Evolutionary conservation across 148 eudicot genomes (phyloP), one percentile per base, ranked within the genome.

Genomic region (Cornus kousa): DNA sequence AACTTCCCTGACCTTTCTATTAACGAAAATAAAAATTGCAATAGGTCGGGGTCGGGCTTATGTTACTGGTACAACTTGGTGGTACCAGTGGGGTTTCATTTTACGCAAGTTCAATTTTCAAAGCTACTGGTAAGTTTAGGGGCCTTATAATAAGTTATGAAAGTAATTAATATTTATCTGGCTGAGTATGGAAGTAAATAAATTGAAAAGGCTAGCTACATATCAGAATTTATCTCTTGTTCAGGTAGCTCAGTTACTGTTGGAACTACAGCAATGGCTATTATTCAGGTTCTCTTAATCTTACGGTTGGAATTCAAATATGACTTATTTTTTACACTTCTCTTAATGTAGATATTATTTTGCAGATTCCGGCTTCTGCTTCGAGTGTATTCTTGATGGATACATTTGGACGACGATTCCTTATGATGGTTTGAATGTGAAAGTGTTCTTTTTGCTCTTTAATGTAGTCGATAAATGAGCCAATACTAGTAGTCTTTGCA

Each of bases 321-420:
- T 14, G 59, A 16, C 5, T 50, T 53, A 13, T 53, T 12, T 16
- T 53, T 53, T 12, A 53, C 7, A 19, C 59, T 11, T 53, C 19
- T 53, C 59, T 14, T 53, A 12, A 53, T 53, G 7, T 14, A 53
- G 59, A 53, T 53, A 16, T 53, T 12, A 17, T 53, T 53, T 32
- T 81, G 80, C 86, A 89, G 91, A 59, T 91, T 62, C 89, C 86
- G 20, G 75, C 81, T 53, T 65, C 82, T 65, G 77, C 64, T 32
- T 67, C 86, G 43, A 82, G 87, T 70, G 85, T 89, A 28, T 16
- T 84, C 62, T 79, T 89, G 66, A 81, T 87, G 82, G 94, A 89
- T 80, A 87, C 57, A 43, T 39, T 39, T 16, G 94, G 94, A 76
- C 80, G 91, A 68, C 82, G 89, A 23, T 84, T 88, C 66, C 82